Conservation (phyloP, 352 stramenopile species). For the Pythium scleroteichum region DNA sequence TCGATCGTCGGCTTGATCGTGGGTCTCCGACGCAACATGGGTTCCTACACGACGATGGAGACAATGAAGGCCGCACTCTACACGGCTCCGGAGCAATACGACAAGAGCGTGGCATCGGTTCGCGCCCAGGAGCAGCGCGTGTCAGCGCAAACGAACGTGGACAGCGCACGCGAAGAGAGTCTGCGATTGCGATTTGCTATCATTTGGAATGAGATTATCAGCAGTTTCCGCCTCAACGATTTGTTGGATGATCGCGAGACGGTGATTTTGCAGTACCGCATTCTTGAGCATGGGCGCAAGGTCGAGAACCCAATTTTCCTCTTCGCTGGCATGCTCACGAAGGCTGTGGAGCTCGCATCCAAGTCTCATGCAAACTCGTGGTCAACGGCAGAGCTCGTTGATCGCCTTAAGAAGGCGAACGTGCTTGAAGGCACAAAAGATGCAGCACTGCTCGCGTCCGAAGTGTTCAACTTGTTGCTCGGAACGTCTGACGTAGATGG, state of each 20-base stretch:
- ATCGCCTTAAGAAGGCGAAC: slow-evolving; percentile 61
- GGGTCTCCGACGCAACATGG: slow-evolving; percentile 74
- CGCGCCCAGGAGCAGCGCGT: slow-evolving; percentile 42
- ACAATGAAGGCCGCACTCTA: slow-evolving; percentile 72
- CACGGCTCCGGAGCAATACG: slow-evolving; percentile 61
- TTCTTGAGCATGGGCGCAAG: slow-evolving; percentile 63
- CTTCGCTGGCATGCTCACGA: slow-evolving; percentile 67
- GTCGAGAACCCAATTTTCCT: slow-evolving; percentile 85
- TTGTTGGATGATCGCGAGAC: slow-evolving; percentile 83
- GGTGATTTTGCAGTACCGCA: slow-evolving; percentile 83
- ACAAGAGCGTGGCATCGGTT: slow-evolving; percentile 63
- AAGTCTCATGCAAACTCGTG: slow-evolving; percentile 53
- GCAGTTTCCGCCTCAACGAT: slow-evolving; percentile 84
- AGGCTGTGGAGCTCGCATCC: slow-evolving; percentile 59
- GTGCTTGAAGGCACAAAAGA: slow-evolving; percentile 65
- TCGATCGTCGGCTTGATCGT: slow-evolving; percentile 75
- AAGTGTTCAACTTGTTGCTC: slow-evolving; percentile 75
- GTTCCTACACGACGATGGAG: slow-evolving; percentile 63
- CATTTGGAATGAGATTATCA: slow-evolving; percentile 88
- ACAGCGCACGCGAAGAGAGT: slow-evolving; percentile 35
- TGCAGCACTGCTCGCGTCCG: slow-evolving; percentile 50
- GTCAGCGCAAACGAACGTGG: slow-evolving; percentile 7
- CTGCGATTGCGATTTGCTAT: slow-evolving; percentile 79
- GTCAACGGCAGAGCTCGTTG: slow-evolving; percentile 50
- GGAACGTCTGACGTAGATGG: slow-evolving; percentile 51